phyloP scores from a whole-genome alignment of 371 early-diverging fungal species.

The Coemansia sp. region DNA sequence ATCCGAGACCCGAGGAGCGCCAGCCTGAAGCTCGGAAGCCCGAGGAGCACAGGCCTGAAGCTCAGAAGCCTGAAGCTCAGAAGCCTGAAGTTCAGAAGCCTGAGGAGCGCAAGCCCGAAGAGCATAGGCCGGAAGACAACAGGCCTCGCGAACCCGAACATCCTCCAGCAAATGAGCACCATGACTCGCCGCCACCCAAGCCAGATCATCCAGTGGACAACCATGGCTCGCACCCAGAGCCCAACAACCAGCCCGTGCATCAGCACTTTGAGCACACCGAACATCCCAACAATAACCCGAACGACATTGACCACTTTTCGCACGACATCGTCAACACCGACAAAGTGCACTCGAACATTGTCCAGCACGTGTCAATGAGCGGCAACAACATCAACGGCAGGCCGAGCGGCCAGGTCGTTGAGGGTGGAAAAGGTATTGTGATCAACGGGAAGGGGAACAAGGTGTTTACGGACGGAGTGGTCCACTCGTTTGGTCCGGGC shows the following conservation, averaged over 20 bases:
- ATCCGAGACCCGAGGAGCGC: background rate
- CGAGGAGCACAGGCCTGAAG: background rate
- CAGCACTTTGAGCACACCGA: conserved; percentile 36
- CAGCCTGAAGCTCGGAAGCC: background rate
- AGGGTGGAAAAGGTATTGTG: conserved; percentile 21
- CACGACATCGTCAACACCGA: conserved; percentile 37
- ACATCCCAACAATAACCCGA: conserved; percentile 35
- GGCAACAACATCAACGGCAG: conserved; percentile 29
- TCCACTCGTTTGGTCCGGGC: background rate
- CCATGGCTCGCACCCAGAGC: background rate
- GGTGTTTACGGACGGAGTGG: background rate
- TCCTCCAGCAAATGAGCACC: conserved; percentile 1
- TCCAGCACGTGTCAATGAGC: conserved; percentile 30
- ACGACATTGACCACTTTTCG: conserved; percentile 23
- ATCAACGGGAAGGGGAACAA: conserved; percentile 36
- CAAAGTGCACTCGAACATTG: conserved; percentile 28
- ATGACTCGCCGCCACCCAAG: background rate
- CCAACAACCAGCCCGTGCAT: conserved; percentile 7
- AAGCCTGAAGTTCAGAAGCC: background rate
- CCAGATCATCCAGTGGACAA: conserved; percentile 2
- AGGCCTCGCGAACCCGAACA: too few relatives aligned
- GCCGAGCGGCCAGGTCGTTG: conserved; percentile 8
- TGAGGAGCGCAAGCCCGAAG: background rate
- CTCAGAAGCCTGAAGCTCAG: background rate
- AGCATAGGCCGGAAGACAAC: background rate